Conservation (phyloP, 1,284 basidiomycete species). For the Ceraceosorus bombacis region DNA sequence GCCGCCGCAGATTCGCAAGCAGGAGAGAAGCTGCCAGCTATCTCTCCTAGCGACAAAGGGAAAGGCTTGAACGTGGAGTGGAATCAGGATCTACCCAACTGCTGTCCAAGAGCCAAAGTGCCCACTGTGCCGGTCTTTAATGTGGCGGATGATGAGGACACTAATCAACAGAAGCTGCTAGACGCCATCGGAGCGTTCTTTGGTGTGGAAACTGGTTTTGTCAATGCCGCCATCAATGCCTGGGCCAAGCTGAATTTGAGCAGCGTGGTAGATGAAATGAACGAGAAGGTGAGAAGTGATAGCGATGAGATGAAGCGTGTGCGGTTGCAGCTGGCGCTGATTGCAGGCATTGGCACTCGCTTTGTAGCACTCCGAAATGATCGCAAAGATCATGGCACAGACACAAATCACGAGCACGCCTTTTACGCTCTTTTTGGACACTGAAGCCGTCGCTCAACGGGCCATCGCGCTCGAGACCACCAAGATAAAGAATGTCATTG, state of each 20-base stretch:
- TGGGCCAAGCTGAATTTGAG: slow-evolving; percentile 20
- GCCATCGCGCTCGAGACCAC: slow-evolving; percentile 19
- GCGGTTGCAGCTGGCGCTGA: background rate
- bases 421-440: slow-evolving; percentile 14
- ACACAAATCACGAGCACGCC: slow-evolving; percentile 14
- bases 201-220: slow-evolving; percentile 26
- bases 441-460: slow-evolving; percentile 22
- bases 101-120: slow-evolving; percentile 21
- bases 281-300: slow-evolving; percentile 20
- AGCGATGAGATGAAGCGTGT: slow-evolving; percentile 17
- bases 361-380: slow-evolving; percentile 14
- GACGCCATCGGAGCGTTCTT: slow-evolving; percentile 17
- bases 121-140: slow-evolving; percentile 33
- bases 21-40: slow-evolving; percentile 23
- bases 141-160: slow-evolving; percentile 29
- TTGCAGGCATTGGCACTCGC: background rate
- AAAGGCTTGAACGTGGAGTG: slow-evolving; percentile 16
- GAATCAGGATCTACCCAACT: slow-evolving; percentile 10
- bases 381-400: slow-evolving; percentile 14
- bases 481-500: slow-evolving; percentile 20
- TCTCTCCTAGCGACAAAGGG: slow-evolving; percentile 22
- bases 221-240: slow-evolving; percentile 24
- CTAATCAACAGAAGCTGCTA: slow-evolving; percentile 28
- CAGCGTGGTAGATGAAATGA: slow-evolving; percentile 27
- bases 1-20: slow-evolving; percentile 17